Conservation (phyloP, 2,329 filamentous ascomycete species). For the Fusarium solani-melongenae region DNA sequence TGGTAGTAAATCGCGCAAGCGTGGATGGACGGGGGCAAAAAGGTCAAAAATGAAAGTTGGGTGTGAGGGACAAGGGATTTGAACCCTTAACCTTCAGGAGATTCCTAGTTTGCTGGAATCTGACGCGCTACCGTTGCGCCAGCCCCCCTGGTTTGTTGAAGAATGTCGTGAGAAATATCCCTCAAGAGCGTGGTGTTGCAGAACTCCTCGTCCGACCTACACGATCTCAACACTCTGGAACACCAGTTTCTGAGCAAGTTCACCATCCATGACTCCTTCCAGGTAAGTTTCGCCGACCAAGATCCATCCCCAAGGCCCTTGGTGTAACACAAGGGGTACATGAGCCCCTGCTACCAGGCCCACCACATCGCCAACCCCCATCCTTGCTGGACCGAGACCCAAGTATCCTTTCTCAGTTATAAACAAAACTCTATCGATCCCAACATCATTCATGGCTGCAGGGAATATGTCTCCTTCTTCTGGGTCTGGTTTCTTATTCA, state of each 20-base stretch:
- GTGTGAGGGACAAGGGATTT: neutral
- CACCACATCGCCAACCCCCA: neutral
- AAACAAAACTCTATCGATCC: neutral
- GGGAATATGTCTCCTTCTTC: constrained; percentile 15
- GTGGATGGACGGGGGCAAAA: neutral
- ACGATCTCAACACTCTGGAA: neutral
- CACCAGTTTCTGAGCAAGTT: neutral
- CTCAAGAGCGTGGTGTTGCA: neutral
- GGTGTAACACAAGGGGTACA: neutral
- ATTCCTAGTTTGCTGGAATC: neutral
- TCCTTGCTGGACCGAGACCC: neutral
- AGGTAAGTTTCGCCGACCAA: constrained; percentile 8
- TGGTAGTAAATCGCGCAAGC: neutral
- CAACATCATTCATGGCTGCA: constrained; percentile 7
- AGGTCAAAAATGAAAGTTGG: neutral
- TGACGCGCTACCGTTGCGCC: neutral
- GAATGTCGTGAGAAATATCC: neutral
- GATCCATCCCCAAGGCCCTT: neutral
- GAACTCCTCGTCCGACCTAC: neutral
- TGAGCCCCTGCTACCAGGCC: constrained; percentile 7
- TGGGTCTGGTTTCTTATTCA: neutral
- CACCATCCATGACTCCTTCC: constrained; percentile 3
- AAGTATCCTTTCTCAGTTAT: neutral
- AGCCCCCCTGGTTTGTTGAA: neutral
- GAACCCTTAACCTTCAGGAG: neutral